Evolutionary conservation across 1,284 basidiomycete genomes (phyloP).

Genomic region (Trametes sp.): DNA sequence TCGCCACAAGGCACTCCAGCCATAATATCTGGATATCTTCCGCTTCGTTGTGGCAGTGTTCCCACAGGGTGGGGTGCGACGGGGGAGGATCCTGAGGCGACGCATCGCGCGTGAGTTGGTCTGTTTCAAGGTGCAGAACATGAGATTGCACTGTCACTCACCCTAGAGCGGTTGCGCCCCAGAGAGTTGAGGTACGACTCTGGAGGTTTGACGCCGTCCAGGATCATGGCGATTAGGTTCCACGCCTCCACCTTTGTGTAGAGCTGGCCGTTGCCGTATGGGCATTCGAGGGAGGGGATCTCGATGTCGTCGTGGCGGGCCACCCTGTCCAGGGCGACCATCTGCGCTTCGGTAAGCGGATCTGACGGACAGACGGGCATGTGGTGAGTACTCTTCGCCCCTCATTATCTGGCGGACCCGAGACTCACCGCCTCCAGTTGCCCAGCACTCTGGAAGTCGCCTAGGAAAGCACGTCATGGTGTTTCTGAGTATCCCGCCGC

Average conservation of each 20-base stretch:
- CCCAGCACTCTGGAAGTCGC: neutral
- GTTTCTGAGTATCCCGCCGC: too few relatives aligned
- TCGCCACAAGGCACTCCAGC: too few relatives aligned
- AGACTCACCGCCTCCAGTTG: neutral
- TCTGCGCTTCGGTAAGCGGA: neutral
- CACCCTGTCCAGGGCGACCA: neutral
- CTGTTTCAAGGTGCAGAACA: too few relatives aligned
- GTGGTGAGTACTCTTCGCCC: too few relatives aligned
- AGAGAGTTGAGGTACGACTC: neutral
- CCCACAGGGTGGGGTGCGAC: too few relatives aligned
- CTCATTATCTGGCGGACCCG: neutral
- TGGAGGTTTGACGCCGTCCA: neutral
- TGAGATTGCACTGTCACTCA: too few relatives aligned
- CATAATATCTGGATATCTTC: too few relatives aligned
- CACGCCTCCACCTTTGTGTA: neutral
- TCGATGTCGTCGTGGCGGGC: neutral
- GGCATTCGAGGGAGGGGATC: neutral
- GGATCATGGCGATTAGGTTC: neutral
- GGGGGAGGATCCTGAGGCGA: too few relatives aligned
- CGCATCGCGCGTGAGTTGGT: too few relatives aligned
- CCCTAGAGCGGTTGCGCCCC: neutral
- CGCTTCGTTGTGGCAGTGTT: too few relatives aligned
- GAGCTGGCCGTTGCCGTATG: neutral
- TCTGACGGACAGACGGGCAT: neutral
- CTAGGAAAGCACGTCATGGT: too few relatives aligned